Percentiles rank a stretch among this genome's conserved stretches.
Conservation (phyloP, 1,139 yeast genomes). For the Candida neerlandica region DNA sequence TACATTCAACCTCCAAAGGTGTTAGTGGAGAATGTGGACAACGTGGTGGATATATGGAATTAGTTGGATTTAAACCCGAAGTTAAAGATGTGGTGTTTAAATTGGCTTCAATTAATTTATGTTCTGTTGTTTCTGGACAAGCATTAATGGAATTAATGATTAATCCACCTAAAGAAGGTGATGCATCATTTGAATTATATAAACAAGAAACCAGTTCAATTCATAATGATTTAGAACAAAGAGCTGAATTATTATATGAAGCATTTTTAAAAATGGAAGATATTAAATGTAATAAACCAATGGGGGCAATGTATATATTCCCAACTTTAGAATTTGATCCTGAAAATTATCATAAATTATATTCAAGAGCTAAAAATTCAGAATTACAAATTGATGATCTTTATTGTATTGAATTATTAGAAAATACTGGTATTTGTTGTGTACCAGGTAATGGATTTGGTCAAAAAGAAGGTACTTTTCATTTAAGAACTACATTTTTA, state of each 20-base stretch:
- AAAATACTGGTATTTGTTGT: conserved; percentile 93
- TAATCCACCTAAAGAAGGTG: conserved; percentile 82
- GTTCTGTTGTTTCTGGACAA: conserved; percentile 95
- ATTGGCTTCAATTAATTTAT: conserved; percentile 84
- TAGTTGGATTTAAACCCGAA: conserved; percentile 74
- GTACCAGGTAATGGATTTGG: conserved; percentile 98
- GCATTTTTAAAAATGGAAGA: conserved; percentile 81
- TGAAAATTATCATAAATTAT: conserved; percentile 50
- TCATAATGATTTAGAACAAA: conserved; percentile 58
- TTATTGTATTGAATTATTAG: conserved; percentile 81
- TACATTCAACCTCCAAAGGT: conserved; percentile 96
- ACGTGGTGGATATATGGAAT: conserved; percentile 98
- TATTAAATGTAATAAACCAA: conserved; percentile 80
- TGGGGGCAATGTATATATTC: conserved; percentile 97
- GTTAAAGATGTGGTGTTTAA: conserved; percentile 74
- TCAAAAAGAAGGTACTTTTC: conserved; percentile 84
- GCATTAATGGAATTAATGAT: conserved; percentile 90
- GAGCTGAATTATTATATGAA: conserved; percentile 65
- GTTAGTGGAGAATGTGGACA: conserved; percentile 98
- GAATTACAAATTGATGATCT: conserved; percentile 76
- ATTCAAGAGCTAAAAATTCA: conserved; percentile 56
- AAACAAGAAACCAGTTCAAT: conserved; percentile 61
- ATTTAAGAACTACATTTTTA: conserved; percentile 91
- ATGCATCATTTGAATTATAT: conserved; percentile 71
- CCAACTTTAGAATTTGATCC: conserved; percentile 71